Evolutionary conservation across 768 basidiomycete genomes (phyloP).

Genomic region (Leccinum truebloodii): DNA sequence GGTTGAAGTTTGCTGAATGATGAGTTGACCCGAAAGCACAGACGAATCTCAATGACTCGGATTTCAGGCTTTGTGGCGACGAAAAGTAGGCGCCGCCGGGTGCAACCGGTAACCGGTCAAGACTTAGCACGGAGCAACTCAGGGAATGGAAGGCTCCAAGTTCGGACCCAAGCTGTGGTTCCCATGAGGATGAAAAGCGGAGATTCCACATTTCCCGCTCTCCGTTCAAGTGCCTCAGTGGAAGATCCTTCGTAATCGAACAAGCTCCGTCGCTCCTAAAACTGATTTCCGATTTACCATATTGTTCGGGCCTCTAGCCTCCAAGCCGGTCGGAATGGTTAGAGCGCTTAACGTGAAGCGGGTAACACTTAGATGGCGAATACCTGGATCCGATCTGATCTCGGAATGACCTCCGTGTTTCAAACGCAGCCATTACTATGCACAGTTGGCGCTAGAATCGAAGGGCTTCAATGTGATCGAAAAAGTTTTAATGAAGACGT

Average conservation of each 20-base stretch:
- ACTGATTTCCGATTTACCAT: neutral
- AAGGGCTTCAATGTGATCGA: neutral
- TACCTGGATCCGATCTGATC: neutral
- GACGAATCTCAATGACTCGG: neutral
- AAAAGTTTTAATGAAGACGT: slow-evolving; percentile 2
- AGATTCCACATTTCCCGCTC: slow-evolving; percentile 2
- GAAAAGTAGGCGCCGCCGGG: neutral
- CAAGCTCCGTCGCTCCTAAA: neutral
- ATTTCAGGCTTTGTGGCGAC: neutral
- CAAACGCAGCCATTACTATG: neutral
- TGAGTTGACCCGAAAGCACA: neutral
- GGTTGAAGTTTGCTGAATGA: neutral
- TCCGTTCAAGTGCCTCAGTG: neutral
- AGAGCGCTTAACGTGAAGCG: neutral
- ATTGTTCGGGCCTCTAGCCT: neutral
- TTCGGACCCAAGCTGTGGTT: slow-evolving; percentile 1
- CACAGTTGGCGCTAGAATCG: neutral
- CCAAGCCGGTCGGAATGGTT: neutral
- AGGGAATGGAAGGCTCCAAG: slow-evolving; percentile 14
- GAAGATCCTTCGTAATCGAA: neutral
- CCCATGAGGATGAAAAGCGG: slow-evolving; percentile 10
- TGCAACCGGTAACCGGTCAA: neutral
- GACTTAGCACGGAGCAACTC: slow-evolving; percentile 1
- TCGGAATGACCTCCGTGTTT: slow-evolving; percentile 8
- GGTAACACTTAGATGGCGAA: neutral